phyloP scores from a whole-genome alignment of 1,139 yeast genomes.

The Eremothecium coryli region DNA sequence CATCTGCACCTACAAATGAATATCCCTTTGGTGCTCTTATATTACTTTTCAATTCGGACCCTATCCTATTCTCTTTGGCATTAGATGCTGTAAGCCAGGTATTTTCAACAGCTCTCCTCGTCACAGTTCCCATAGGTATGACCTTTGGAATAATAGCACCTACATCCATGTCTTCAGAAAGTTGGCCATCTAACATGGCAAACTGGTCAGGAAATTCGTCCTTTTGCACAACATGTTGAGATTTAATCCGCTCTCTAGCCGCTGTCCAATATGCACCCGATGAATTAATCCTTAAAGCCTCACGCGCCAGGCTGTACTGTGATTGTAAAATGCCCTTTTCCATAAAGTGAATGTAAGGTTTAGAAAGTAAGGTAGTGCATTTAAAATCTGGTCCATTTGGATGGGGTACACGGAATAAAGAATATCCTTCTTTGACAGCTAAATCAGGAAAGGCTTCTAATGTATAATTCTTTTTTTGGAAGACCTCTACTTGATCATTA shows the following conservation, averaged over 20 bases:
- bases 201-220: constrained; percentile 25
- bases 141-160: constrained; percentile 81
- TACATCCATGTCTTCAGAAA: constrained; percentile 31
- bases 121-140: constrained; percentile 91
- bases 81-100: constrained; percentile 98
- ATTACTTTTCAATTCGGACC: constrained; percentile 87
- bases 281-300: constrained; percentile 68
- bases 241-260: constrained; percentile 69
- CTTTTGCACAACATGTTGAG: constrained; percentile 71
- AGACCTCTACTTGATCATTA: constrained; percentile 32
- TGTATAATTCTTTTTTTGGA: constrained; percentile 46
- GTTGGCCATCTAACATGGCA: constrained; percentile 12
- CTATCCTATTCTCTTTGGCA: constrained; percentile 75
- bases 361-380: constrained; percentile 73
- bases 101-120: constrained; percentile 92
- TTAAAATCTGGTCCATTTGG: constrained; percentile 73
- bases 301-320: constrained; percentile 60
- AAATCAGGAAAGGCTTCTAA: constrained; percentile 34
- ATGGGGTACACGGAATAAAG: constrained; percentile 72
- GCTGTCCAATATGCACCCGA: constrained; percentile 92
- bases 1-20: constrained; percentile 94
- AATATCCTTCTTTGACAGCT: constrained; percentile 22
- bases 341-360: constrained; percentile 59
- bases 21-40: constrained; percentile 84
- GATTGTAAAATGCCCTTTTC: constrained; percentile 70